Percentiles rank a stretch among this genome's conserved stretches.
phyloP scores from a whole-genome alignment of 495 filamentous ascomycete genomes.

The Penicillium antarcticum region DNA sequence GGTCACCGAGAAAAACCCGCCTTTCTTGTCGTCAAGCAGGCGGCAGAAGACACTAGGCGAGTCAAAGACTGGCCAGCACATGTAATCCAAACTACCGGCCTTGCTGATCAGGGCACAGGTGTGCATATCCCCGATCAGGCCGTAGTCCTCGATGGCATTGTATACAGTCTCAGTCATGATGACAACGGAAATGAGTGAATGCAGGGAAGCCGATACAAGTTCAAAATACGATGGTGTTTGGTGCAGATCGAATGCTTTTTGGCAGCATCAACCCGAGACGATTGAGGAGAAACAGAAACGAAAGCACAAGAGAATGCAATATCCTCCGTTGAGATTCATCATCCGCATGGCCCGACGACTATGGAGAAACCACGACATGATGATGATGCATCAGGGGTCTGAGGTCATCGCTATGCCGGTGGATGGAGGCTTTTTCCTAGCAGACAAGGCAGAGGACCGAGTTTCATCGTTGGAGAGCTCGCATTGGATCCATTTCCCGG shows the following conservation, averaged over 20 bases:
- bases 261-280: background rate
- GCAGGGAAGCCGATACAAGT: background rate
- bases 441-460: conserved; percentile 5
- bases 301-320: background rate
- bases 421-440: background rate
- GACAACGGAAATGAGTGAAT: background rate
- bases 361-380: conserved; percentile 24
- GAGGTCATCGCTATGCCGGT: conserved; percentile 27
- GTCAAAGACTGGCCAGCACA: conserved; percentile 75
- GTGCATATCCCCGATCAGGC: conserved; percentile 73
- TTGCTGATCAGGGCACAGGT: conserved; percentile 72
- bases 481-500: background rate
- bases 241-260: background rate
- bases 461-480: background rate
- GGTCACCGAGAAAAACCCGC: conserved; percentile 65
- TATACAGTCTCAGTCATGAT: conserved; percentile 40
- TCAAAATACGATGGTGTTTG: background rate
- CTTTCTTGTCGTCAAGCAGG: conserved; percentile 66
- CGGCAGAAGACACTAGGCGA: conserved; percentile 65
- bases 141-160: conserved; percentile 71
- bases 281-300: background rate
- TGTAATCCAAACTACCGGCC: conserved; percentile 67
- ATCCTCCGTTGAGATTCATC: background rate
- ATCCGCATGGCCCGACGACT: conserved; percentile 12
- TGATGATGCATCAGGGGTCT: conserved; percentile 22